These are phyloP conservation scores for Fusarium albosuccineum DNA, from an alignment of 2,329 filamentous ascomycete species.

Conservation along the genomic window DNA sequence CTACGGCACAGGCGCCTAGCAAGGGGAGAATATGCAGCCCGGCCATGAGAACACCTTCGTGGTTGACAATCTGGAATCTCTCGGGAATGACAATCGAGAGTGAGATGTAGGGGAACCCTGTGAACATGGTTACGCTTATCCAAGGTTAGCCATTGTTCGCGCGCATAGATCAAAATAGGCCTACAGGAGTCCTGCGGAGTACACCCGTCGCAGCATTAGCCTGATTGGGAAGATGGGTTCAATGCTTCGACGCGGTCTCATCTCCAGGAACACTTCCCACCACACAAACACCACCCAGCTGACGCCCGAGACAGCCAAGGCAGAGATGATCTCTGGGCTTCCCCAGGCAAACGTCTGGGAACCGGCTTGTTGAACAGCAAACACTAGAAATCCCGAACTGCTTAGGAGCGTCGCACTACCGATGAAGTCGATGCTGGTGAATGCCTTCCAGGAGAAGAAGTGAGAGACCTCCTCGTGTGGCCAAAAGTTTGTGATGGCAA, in stretches of 20 bases:
- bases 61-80: slow-evolving; percentile 70
- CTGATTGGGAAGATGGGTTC: slow-evolving; percentile 69
- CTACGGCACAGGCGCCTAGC: slow-evolving; percentile 67
- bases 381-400: slow-evolving; percentile 67
- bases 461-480: slow-evolving; percentile 54
- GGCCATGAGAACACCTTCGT: slow-evolving; percentile 64
- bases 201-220: slow-evolving; percentile 62
- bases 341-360: slow-evolving; percentile 65
- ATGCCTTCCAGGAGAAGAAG: slow-evolving; percentile 56
- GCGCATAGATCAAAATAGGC: slow-evolving; percentile 33
- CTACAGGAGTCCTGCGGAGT: slow-evolving; percentile 64
- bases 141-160: slow-evolving; percentile 25
- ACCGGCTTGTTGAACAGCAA: slow-evolving; percentile 69
- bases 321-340: slow-evolving; percentile 63
- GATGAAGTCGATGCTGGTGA: slow-evolving; percentile 65
- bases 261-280: slow-evolving; percentile 64
- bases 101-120: slow-evolving; percentile 69
- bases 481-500: slow-evolving; percentile 62
- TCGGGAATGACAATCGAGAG: slow-evolving; percentile 71
- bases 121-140: slow-evolving; percentile 66
- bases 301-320: slow-evolving; percentile 61
- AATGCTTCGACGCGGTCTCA: slow-evolving; percentile 53
- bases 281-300: slow-evolving; percentile 63
- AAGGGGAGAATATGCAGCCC: slow-evolving; percentile 71
- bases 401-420: slow-evolving; percentile 64